A percentile compares a stretch with the other conserved stretches of the same genome.
Conservation (phyloP, 202 grass and related monocot genomes). For the Eragrostis tef region DNA sequence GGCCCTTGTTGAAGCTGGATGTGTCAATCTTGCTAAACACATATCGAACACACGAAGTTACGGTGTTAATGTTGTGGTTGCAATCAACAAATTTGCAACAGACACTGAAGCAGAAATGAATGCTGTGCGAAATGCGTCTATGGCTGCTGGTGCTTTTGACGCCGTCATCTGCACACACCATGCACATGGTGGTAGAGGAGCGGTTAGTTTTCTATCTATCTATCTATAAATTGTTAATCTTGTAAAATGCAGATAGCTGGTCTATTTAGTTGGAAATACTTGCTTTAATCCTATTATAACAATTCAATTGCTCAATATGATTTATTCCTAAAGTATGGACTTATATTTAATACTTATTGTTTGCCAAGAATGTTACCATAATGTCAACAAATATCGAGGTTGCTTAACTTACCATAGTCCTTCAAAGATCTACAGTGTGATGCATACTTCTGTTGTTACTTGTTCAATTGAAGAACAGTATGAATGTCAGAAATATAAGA, state of each 20-base stretch:
- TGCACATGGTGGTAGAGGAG: slow-evolving; percentile 96
- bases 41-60: slow-evolving; percentile 78
- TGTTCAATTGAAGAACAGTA: slow-evolving; percentile 15
- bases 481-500: not conserved
- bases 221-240: slow-evolving; percentile 31
- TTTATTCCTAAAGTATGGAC: not conserved
- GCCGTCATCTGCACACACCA: slow-evolving; percentile 88
- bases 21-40: slow-evolving; percentile 89
- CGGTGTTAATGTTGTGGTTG: slow-evolving; percentile 87
- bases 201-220: slow-evolving; percentile 60
- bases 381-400: not conserved
- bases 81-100: slow-evolving; percentile 92
- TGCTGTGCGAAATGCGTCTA: slow-evolving; percentile 63
- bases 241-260: not conserved
- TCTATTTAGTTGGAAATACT: not conserved
- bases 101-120: slow-evolving; percentile 91
- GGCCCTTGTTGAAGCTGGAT: slow-evolving; percentile 90
- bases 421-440: not conserved
- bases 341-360: not conserved
- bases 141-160: slow-evolving; percentile 89
- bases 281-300: not conserved
- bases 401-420: not conserved
- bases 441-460: not conserved
- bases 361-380: not conserved
- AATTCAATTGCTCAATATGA: not conserved